Base-by-base conservation (phyloP, 805 yeast species). In the Blastobotrys chiropterorum region DNA sequence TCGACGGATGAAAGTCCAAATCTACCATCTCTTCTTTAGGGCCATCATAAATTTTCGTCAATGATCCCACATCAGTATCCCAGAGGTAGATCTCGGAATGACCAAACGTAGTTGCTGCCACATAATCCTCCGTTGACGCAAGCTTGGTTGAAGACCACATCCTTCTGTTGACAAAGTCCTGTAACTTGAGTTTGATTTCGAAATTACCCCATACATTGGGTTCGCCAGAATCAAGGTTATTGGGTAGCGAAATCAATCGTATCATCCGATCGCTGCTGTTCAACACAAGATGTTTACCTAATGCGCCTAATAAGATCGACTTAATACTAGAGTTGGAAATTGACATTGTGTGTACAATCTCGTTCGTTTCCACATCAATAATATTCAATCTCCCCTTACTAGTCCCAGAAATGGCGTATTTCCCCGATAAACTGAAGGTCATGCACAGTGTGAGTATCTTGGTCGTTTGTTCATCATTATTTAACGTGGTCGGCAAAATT, bases 11-110 rank as follows among this genome's bases (percentile, higher is more conserved):
- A 96, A 97, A 90, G 60, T 84, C 90, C 38, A 90, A 87, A 50
- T 84, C 92, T 47, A 85, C 79, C 55, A 90, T 72, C 62, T 90
- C 97, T 59, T 90, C 97, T 58, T 83, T 83, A 3, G 96, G 86
- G 0, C 97, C 96, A 67, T 90, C 97, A 34, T 89, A 71, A 47
- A 90, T 92, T 68, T 92, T 85, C 26, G 89, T 85, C 51, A 90
- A 71, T n/a, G 95, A 81, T 0, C 97, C 97, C 75, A 85, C 77
- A 5, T 80, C 74, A 0, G 96, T 86, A 64, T 92, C 97, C 97
- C 97, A 90, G 53, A 92, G 78, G 65, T 90, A 90, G 44, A 92
- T 75, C 60, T 88, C 96, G 63, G 90, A 96, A 3, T 90, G 83
- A 11, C 95, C 96, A 65, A 80, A 82, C 0, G 96, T 86, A 0